These are phyloP conservation scores for Hypoxylon sp. DNA, from an alignment of 2,329 filamentous ascomycete species.

Conservation along the genomic window DNA sequence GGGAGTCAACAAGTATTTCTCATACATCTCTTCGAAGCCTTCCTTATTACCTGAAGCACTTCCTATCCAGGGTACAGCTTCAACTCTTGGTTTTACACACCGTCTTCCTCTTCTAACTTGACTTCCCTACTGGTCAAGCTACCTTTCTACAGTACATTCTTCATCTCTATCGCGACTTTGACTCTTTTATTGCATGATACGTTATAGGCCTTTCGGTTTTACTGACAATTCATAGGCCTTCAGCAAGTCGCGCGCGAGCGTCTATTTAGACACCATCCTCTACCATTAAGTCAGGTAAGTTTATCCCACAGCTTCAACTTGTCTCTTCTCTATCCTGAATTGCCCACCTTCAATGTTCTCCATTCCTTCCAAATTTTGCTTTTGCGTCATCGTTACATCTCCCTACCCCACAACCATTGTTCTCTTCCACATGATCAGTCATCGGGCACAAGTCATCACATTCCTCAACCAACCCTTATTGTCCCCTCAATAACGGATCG, in stretches of 20 bases:
- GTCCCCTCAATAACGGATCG: too few relatives aligned
- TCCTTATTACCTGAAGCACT: too few relatives aligned
- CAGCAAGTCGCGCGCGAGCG: background rate
- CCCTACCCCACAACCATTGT: background rate
- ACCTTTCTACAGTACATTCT: background rate
- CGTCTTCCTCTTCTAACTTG: background rate
- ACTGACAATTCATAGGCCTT: slow-evolving; percentile 2
- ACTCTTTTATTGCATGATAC: background rate
- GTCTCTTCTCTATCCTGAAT: background rate
- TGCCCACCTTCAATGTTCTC: background rate
- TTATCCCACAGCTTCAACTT: background rate
- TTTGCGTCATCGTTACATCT: background rate
- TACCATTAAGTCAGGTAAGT: slow-evolving; percentile 2
- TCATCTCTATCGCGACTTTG: background rate
- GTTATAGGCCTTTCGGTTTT: background rate
- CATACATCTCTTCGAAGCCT: background rate
- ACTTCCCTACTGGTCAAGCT: background rate
- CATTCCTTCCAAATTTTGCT: background rate
- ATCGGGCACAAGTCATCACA: background rate
- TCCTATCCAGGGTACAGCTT: background rate
- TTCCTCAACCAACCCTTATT: too few relatives aligned
- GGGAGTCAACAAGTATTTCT: background rate
- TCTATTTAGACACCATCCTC: background rate
- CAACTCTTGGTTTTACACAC: background rate
- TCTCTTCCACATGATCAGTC: background rate